Percentiles rank a stretch among this genome's conserved stretches.
phyloP scores from a whole-genome alignment of 1,284 basidiomycete species.

The Boletellus sp. region DNA sequence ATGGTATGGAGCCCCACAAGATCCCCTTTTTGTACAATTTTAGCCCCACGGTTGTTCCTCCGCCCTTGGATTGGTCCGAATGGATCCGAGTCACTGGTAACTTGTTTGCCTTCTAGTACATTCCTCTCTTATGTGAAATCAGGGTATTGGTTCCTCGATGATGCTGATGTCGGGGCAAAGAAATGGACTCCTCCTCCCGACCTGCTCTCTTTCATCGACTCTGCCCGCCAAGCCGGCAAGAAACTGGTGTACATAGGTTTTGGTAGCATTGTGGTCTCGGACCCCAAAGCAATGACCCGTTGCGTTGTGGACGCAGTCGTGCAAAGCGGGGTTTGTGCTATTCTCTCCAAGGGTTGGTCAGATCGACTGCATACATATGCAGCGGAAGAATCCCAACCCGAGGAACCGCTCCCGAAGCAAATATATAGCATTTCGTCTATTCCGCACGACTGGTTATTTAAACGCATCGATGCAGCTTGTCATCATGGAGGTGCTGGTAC shows the following conservation, averaged over 20 bases:
- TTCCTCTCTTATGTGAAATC: conserved; percentile 10
- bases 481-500: conserved; percentile 98
- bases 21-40: conserved; percentile 99
- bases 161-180: conserved; percentile 81
- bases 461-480: conserved; percentile 89
- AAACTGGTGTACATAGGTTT: conserved; percentile 98
- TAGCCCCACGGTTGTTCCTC: conserved; percentile 83
- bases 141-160: conserved; percentile 96
- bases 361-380: conserved; percentile 79
- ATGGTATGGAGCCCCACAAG: conserved; percentile 94
- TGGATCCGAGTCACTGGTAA: conserved; percentile 93
- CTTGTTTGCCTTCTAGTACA: not conserved
- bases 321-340: conserved; percentile 82
- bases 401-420: conserved; percentile 69
- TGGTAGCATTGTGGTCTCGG: conserved; percentile 96
- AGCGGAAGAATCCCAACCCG: conserved; percentile 53
- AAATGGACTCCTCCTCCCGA: conserved; percentile 86
- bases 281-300: conserved; percentile 88
- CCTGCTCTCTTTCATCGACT: conserved; percentile 79
- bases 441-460: conserved; percentile 97
- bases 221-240: conserved; percentile 69
- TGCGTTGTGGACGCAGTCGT: conserved; percentile 87
- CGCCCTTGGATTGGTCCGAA: conserved; percentile 95
- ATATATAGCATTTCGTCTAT: conserved; percentile 86
- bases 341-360: conserved; percentile 97